Evolutionary conservation across 2,329 filamentous ascomycete genomes (phyloP).

Genomic region (Orbilia quercus): DNA sequence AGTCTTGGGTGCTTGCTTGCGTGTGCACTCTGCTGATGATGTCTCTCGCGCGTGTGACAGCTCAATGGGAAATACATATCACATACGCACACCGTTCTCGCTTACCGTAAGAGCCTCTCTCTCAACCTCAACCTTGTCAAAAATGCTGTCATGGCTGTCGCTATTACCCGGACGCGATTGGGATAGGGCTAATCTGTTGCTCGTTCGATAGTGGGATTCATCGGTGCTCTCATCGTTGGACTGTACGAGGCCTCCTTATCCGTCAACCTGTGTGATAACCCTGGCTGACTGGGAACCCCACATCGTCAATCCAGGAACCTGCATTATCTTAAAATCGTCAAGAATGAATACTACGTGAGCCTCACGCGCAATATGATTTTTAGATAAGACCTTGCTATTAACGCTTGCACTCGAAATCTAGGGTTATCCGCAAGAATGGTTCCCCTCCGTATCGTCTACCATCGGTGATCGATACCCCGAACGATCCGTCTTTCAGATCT

Average conservation of each 20-base stretch:
- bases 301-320: slow-evolving; percentile 66
- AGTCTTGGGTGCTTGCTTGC: slow-evolving; percentile 50
- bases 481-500: slow-evolving; percentile 94
- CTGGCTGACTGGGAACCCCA: slow-evolving; percentile 30
- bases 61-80: slow-evolving; percentile 91
- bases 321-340: slow-evolving; percentile 96
- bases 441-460: slow-evolving; percentile 92
- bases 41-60: slow-evolving; percentile 62
- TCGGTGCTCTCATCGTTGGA: slow-evolving; percentile 58
- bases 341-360: slow-evolving; percentile 86
- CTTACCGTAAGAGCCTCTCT: slow-evolving; percentile 73
- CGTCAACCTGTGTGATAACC: background rate
- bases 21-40: too few species aligned
- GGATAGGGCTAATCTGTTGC: slow-evolving; percentile 29
- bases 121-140: slow-evolving; percentile 29
- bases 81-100: slow-evolving; percentile 83
- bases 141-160: slow-evolving; percentile 50
- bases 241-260: slow-evolving; percentile 71
- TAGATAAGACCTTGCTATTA: slow-evolving; percentile 4
- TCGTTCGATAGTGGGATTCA: slow-evolving; percentile 48
- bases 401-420: slow-evolving; percentile 49
- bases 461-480: slow-evolving; percentile 98
- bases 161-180: slow-evolving; percentile 51
- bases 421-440: slow-evolving; percentile 95
- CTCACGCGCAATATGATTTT: slow-evolving; percentile 18